Base-by-base conservation (phyloP, 177 flowering plant genomes). In the Vitis hybrid region DNA sequence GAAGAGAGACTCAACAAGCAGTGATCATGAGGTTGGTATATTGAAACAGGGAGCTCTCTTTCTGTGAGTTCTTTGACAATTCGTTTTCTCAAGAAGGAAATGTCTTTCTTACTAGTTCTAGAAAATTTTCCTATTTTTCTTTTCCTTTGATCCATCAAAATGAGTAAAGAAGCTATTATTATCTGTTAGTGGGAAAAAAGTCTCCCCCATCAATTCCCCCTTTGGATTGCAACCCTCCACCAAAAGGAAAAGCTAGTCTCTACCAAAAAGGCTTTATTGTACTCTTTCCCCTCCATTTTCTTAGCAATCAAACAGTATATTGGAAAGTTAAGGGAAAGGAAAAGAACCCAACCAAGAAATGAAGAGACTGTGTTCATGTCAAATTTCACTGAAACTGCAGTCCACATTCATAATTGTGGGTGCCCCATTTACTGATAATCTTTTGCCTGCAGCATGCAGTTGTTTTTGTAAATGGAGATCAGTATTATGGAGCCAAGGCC, bases 401-500 rank as follows among this genome's bases (percentile, higher is more conserved):
- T 38, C 47, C 9, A 38, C 47, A 38, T 38, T 38, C 47, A 38
- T 19, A 15, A 31, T 47, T 60, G 1, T 44, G 50, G 11, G n/a
- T 50, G n/a, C 28, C 10, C 31, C 18, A 11, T 18, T 66, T 54
- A 15, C 54, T 65, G 28, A 17, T 19, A 33, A 24, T 68, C 33
- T 52, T 31, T 20, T 38, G 50, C 54, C 31, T 64, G 66, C 92
- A 95, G 99, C 99, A 95, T 79, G 99, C 99, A 75, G 95, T 95
- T 51, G 92, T 87, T 24, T 95, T 83, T 80, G 94, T 86, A 4
- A 88, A 77, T 78, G 98, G 98, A 15, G 92, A 89, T 44, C 88
- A 90, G 75, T 94, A 83, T 62, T 95, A 89, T 80, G 99, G 99
- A 72, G 99, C 97, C 55, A 92, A 90, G 73, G 96, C 99, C 4